phyloP scores from a whole-genome alignment of 768 basidiomycete species.

The Pulveroboletus frians region DNA sequence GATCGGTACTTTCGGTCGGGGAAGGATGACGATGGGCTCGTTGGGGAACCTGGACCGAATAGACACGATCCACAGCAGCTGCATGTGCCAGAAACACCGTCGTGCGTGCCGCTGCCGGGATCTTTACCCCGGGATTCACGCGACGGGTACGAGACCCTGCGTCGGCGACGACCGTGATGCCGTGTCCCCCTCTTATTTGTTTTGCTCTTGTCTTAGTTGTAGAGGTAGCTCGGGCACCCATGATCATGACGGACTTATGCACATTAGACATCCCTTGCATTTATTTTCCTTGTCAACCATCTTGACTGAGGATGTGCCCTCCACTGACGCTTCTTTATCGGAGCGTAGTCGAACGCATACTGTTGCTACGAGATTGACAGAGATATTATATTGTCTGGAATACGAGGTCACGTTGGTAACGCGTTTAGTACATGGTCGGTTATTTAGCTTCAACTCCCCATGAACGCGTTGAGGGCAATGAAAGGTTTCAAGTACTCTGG shows the following conservation, averaged over 20 bases:
- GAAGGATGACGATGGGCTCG: conserved; percentile 14
- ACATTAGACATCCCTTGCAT: conserved; percentile 10
- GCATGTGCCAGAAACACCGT: not conserved
- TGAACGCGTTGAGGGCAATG: no score
- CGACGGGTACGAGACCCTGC: conserved; percentile 7
- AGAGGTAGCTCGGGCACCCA: not conserved
- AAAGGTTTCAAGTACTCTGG: no score
- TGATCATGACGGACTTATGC: not conserved
- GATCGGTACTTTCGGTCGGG: conserved; percentile 62
- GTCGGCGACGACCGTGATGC: conserved; percentile 6
- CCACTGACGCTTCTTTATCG: no score
- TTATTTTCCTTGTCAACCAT: not conserved
- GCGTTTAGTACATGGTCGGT: no score
- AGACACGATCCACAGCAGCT: not conserved
- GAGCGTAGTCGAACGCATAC: no score
- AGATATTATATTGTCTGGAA: no score
- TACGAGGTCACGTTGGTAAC: no score
- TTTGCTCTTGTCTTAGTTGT: not conserved
- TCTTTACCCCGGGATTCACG: conserved; percentile 1
- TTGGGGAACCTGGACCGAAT: conserved; percentile 1
- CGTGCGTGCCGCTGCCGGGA: not conserved
- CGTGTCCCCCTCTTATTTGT: not conserved
- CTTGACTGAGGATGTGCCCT: no score
- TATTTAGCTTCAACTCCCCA: no score
- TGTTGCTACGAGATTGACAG: no score